Conservation (phyloP, 2,329 filamentous ascomycete genomes). For the Trichoderma sp. region DNA sequence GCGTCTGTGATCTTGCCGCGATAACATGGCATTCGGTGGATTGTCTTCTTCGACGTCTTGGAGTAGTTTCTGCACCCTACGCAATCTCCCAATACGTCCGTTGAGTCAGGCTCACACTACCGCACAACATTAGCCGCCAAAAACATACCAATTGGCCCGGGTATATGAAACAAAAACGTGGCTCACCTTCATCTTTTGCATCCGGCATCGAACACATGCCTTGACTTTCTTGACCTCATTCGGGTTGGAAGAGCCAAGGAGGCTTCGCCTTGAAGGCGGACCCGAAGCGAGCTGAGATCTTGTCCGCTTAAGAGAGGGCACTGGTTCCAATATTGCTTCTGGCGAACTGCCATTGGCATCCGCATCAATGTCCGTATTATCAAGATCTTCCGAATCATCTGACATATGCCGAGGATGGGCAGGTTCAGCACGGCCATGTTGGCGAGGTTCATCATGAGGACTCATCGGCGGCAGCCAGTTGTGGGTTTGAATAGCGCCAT, state of each 20-base stretch:
- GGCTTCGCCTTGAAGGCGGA: neutral
- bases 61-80: conserved; percentile 43
- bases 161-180: neutral
- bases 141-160: neutral
- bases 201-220: conserved; percentile 49
- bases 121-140: neutral
- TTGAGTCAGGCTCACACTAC: conserved; percentile 43
- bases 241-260: conserved; percentile 33
- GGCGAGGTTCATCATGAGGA: neutral
- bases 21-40: conserved; percentile 48
- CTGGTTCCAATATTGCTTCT: neutral
- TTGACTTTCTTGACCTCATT: conserved; percentile 39
- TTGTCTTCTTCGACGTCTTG: conserved; percentile 47
- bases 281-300: neutral
- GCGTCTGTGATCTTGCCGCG: conserved; percentile 48
- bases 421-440: neutral
- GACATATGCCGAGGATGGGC: neutral
- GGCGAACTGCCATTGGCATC: neutral
- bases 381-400: neutral
- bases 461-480: neutral
- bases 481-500: neutral
- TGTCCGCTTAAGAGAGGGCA: neutral
- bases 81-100: conserved; percentile 41
- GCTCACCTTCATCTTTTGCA: conserved; percentile 48
- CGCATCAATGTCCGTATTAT: neutral